Evolutionary conservation across 257 asterid genomes (phyloP).

Genomic region (Coffea eugenioides): DNA sequence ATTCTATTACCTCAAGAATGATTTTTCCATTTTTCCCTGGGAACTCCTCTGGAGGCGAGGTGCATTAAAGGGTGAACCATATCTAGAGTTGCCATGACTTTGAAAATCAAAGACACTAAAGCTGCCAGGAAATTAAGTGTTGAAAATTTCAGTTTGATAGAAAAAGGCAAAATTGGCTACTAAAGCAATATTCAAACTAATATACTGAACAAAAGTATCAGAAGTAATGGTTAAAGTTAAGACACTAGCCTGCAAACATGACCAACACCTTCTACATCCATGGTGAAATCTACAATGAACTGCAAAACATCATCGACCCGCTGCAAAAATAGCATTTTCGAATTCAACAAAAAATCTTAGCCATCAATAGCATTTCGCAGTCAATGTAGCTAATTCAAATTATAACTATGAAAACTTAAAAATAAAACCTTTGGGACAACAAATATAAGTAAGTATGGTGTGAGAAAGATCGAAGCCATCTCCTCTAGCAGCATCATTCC

Average conservation of each 20-base stretch:
- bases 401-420: neutral
- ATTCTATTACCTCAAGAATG: conserved; percentile 69
- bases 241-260: conserved; percentile 75
- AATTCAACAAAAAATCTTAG: conserved; percentile 14
- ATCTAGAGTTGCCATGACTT: conserved; percentile 73
- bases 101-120: conserved; percentile 83
- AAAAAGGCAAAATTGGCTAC: neutral
- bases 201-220: neutral
- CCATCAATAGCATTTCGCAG: neutral
- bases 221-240: conserved; percentile 2
- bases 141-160: neutral
- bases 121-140: conserved; percentile 42
- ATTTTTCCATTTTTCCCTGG: conserved; percentile 98
- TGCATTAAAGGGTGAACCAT: conserved; percentile 71
- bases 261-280: conserved; percentile 87
- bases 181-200: conserved; percentile 5
- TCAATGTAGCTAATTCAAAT: neutral
- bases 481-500: conserved; percentile 96
- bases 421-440: conserved; percentile 81
- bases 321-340: conserved; percentile 40
- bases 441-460: conserved; percentile 76
- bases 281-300: conserved; percentile 83
- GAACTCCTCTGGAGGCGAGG: conserved; percentile 67
- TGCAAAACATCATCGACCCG: conserved; percentile 71
- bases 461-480: conserved; percentile 94